Evolutionary conservation across 768 basidiomycete genomes (phyloP), one percentile per base, ranked within the genome.

Genomic region (Termitomyces sp.): DNA sequence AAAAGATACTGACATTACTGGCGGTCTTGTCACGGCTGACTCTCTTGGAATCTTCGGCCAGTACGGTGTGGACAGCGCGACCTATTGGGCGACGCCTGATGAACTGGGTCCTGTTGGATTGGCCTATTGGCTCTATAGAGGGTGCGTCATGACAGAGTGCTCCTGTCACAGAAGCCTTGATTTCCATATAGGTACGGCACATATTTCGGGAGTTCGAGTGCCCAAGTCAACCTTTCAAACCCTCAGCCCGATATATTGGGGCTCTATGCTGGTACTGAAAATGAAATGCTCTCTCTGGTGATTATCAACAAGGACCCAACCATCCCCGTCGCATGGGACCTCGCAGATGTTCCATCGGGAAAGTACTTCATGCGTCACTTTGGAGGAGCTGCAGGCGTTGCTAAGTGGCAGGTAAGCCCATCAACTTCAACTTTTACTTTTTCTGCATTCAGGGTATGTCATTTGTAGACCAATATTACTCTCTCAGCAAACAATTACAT

Each of bases 121-220:
- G 54, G 81, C 80, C 34, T 83, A 76, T 63, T 83, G 81, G 81
- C 68, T 83, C 6, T 83, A 69, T 68, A 69, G 80, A 70, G 81
- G 81, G 79, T 81, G 61, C 17, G 71, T 57, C 28, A 21, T 40
- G 11, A 32, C 7, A 23, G 55, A 51, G 32, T 0, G 51, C 21
- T 3, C 17, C 8, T 39, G 11, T 23, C 17, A 35, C 21, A 27
- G 7, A 14, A 40, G 50, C 21, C 14, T 23, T 46, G 35, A 35
- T 23, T 28, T 40, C 10, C 49, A 1, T 7, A 14, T 17, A 80
- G 79, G 27, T 75, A 76, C 56, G 80, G 79, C 12, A 72, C 71
- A 0, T 67, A 66, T 62, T 83, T 83, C 59, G 80, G 79, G 23
- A 66, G 60, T 61, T 64, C 66, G 12, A 78, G 73, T 55, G 74